Evolutionary conservation across 495 filamentous ascomycete genomes (phyloP), one percentile per base, ranked within the genome.

Genomic region (Xylaria castorea): DNA sequence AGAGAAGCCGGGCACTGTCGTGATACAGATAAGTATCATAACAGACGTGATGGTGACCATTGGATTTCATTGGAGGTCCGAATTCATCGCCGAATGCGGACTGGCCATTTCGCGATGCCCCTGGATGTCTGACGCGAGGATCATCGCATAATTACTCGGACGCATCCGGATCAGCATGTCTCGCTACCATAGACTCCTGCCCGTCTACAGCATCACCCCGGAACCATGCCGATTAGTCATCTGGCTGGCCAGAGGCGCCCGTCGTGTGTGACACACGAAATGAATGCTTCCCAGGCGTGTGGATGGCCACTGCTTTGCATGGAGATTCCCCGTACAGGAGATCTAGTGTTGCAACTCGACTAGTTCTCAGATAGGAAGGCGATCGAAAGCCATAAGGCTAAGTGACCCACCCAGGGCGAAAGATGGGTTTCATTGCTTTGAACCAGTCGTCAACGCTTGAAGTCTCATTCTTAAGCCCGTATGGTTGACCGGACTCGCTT

Each of bases 331-430:
- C 32, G 61, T 34, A 22, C 30, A 65, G 48, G 57, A 7, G 7
- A 46, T 25, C 34, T 57, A 57, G 48, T 32, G 42, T 53, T 64
- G 34, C 48, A 53, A 46, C 61, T 25, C 38, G 18, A 46, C 61
- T 62, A 71, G 16, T 34, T 65, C 69, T 71, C 36, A 62, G 34
- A 71, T 65, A 65, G 69, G 60, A 71, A 57, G 69, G 69, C 32
- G 48, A 55, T 65, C 34, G 25, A 46, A 57, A 46, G 32, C 63
- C 60, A 44, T 65, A 60, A 65, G 61, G 68, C 48, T 71, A 58
- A 32, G 30, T 40, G 22, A 25, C 57, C 36, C 60, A 51, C 38
- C 34, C 5, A 40, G 34, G 25, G 27, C 32, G 14, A 44, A 9
- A 53, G 34, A 14, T 38, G 55, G 50, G 7, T 25, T 18, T 38